Percentiles rank a stretch among this genome's conserved stretches.
These are phyloP conservation scores for Drosera spatulata DNA, from an alignment of 179 eudicot species.

Conservation along the genomic window DNA sequence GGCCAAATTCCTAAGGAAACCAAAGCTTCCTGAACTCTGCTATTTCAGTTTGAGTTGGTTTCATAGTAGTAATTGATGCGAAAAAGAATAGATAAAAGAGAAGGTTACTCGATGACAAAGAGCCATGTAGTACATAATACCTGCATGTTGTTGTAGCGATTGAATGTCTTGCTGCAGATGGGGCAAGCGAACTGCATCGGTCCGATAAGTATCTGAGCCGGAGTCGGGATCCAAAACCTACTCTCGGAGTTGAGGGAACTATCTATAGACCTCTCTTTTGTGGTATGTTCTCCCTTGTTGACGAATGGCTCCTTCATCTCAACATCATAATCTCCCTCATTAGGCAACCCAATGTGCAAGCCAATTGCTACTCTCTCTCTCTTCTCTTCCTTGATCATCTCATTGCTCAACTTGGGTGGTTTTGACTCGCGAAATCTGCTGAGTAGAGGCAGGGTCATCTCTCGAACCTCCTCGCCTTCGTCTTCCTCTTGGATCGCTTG, in stretches of 20 bases:
- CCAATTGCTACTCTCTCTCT: conserved; percentile 36
- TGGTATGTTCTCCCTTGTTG: conserved; percentile 13
- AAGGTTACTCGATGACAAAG: no score
- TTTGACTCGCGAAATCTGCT: conserved; percentile 31
- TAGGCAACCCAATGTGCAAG: conserved; percentile 72
- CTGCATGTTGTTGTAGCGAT: conserved; percentile 95
- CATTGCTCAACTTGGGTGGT: conserved; percentile 5
- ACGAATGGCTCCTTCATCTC: conserved; percentile 13
- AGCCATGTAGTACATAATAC: conserved; percentile 12
- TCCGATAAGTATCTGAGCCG: conserved; percentile 73
- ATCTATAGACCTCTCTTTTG: conserved; percentile 10
- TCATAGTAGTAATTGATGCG: no score
- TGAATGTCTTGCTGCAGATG: conserved; percentile 82
- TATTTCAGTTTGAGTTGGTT: no score
- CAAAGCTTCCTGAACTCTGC: no score
- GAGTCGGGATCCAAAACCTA: conserved; percentile 90
- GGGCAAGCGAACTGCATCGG: conserved; percentile 88
- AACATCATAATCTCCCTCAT: conserved; percentile 10
- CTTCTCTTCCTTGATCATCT: conserved; percentile 6
- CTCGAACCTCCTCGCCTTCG: conserved; percentile 10
- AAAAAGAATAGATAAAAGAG: no score
- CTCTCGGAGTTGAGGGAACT: conserved; percentile 27
- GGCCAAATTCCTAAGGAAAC: no score
- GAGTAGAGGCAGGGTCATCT: conserved; percentile 55
- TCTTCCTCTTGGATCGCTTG: conserved; percentile 14